Evolutionary conservation across 495 filamentous ascomycete species (phyloP).

Genomic region (Tuber indicum): DNA sequence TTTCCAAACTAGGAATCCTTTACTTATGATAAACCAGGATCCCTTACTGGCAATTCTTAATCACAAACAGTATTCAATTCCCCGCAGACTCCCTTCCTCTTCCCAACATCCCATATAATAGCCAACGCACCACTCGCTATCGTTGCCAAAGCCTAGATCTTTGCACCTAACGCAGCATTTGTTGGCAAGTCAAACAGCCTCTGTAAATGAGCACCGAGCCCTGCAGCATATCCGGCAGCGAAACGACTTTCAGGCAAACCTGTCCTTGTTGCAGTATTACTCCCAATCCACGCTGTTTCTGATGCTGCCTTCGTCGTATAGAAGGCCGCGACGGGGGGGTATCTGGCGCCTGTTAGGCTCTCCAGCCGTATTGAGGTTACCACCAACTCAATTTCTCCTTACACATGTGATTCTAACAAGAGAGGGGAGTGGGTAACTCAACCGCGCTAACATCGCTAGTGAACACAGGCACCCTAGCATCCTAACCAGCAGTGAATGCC

Average conservation of each 20-base stretch:
- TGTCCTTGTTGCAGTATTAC: neutral
- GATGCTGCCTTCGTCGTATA: neutral
- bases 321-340: neutral
- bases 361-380: neutral
- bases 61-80: neutral
- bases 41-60: neutral
- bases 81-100: neutral
- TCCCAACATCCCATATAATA: neutral
- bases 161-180: neutral
- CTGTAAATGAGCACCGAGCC: neutral
- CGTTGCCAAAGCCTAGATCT: neutral
- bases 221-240: neutral
- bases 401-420: neutral
- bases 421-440: neutral
- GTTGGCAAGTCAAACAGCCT: neutral
- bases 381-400: neutral
- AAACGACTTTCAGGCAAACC: neutral
- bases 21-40: neutral
- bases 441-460: neutral
- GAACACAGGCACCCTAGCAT: neutral
- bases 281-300: neutral
- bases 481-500: neutral
- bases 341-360: neutral
- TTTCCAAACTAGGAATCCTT: neutral
- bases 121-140: neutral